A percentile compares a stretch with the other conserved stretches of the same genome.
Evolutionary conservation across 140 eudicot species (phyloP).

Genomic region (Ambrosia hybrid): DNA sequence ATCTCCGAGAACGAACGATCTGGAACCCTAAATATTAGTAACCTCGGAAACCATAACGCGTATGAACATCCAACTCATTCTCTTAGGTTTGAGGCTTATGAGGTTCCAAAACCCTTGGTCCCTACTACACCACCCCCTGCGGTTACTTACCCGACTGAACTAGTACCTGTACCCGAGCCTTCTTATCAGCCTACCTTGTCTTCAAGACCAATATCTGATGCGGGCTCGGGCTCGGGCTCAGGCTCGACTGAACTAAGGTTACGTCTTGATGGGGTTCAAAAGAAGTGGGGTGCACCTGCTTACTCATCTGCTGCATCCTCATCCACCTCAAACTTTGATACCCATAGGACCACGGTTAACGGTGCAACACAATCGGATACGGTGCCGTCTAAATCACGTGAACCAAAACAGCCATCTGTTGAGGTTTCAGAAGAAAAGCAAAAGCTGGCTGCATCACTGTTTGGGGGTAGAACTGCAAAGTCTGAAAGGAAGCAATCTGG

Average conservation of each 20-base stretch:
- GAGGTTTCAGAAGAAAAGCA: conserved; percentile 85
- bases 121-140: conserved; percentile 52
- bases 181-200: conserved; percentile 47
- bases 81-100: conserved; percentile 97
- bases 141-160: conserved; percentile 57
- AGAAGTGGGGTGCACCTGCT: conserved; percentile 82
- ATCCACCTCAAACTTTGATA: conserved; percentile 59
- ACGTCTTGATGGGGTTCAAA: conserved; percentile 95
- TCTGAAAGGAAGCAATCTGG: conserved; percentile 64
- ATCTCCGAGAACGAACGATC: conserved; percentile 69
- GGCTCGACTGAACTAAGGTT: conserved; percentile 67
- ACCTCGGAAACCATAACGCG: conserved; percentile 47
- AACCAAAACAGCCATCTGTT: conserved; percentile 42
- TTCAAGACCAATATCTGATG: conserved; percentile 43
- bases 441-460: conserved; percentile 82
- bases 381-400: conserved; percentile 40
- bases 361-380: conserved; percentile 48
- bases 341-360: conserved; percentile 36
- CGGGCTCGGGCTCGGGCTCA: conserved; percentile 38
- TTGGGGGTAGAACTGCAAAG: conserved; percentile 60
- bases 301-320: conserved; percentile 73
- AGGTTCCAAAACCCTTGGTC: conserved; percentile 76
- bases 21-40: conserved; percentile 52
- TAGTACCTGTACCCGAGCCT: conserved; percentile 67
- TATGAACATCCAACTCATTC: conserved; percentile 71